Evolutionary conservation across 352 stramenopile genomes (phyloP), one percentile per base, ranked within the genome.

Genomic region (Pythium myriotylum): DNA sequence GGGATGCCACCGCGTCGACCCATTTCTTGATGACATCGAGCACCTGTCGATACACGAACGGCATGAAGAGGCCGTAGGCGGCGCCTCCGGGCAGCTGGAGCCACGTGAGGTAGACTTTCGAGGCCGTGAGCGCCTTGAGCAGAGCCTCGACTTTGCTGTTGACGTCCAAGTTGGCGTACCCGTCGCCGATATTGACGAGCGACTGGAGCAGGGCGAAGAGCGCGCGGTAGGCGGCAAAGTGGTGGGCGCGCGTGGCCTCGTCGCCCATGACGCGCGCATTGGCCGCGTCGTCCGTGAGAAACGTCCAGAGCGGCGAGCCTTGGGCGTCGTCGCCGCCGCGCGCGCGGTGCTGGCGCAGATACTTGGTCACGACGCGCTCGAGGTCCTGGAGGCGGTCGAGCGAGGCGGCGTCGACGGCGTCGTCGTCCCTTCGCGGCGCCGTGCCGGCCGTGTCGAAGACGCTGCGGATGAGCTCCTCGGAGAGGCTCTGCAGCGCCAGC

Each of bases 11-110:
- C 1, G 79, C 48, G 4, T 74, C 68, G 8, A 90, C 65, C 84
- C 87, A 95, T 41, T 91, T 91, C 55, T 86, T 88, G n/a, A 92
- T 64, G 10, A 88, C 70, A 41, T 91, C 83, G 35, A 96, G 54
- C 51, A 91, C 79, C 56, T 93, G 81, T 6, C 84, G 80, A 52
- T 93, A 96, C 40, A 94, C 79, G 43, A 87, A 94, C 13, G 87
- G 71, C 79, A 94, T 93, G 65, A 94, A 96, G 2, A 96, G 51
- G 0, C 87, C 83, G 48, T 94, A 93, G 2, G 87, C 86, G 0
- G 85, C 82, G 0, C 84, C 84, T n/a, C 86, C 85, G 7, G 85
- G 87, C 27, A 94, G 50, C 60, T 93, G 85, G 16, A 96, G 62
- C 87, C 87, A 96, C 33, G 65, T 68, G 7, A 96, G 55, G 42